Evolutionary conservation across 352 stramenopile genomes (phyloP).

Genomic region (Phytophthora hybrid): DNA sequence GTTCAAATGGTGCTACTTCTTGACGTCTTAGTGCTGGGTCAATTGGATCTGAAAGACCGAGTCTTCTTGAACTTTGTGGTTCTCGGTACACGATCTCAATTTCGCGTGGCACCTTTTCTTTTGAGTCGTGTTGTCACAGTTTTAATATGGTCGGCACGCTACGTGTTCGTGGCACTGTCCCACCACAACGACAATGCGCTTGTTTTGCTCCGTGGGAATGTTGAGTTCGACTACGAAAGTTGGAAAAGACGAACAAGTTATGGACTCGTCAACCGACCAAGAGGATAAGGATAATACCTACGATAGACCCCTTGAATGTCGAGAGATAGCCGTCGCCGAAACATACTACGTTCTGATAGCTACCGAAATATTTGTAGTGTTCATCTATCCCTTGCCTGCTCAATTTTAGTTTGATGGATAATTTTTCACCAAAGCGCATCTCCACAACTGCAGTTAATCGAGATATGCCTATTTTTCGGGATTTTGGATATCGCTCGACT

Average conservation of each 20-base stretch:
- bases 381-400: too few species aligned
- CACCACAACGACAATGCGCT: background rate
- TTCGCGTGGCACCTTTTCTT: background rate
- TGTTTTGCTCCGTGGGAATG: background rate
- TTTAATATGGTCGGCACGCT: background rate
- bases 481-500: background rate
- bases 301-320: too few species aligned
- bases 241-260: background rate
- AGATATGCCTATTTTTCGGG: too few species aligned
- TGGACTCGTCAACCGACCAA: background rate
- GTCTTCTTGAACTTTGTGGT: background rate
- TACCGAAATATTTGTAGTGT: too few species aligned
- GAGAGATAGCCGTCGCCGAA: too few species aligned
- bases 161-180: background rate
- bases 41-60: background rate
- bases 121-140: background rate
- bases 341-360: too few species aligned
- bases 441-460: slow-evolving; percentile 1
- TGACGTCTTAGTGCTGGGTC: background rate
- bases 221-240: background rate
- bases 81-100: background rate
- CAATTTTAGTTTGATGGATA: slow-evolving; percentile 14
- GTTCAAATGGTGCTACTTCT: background rate
- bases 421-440: slow-evolving; percentile 16
- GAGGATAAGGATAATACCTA: background rate